phyloP scores from a whole-genome alignment of 148 eudicot genomes.

The Nepenthes gracilis region DNA sequence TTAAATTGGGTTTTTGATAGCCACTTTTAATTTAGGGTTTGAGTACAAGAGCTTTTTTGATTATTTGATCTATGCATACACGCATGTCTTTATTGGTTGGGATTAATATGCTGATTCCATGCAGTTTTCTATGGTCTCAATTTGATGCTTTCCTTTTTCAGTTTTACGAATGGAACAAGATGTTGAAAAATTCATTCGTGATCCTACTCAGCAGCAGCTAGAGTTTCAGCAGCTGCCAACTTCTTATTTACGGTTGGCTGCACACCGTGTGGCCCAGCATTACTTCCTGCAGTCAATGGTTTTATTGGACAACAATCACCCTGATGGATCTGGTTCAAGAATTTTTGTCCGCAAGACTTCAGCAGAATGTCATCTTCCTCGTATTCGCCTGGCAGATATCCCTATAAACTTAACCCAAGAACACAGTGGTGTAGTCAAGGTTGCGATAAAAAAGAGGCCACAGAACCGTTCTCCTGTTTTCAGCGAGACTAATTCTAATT shows the following conservation, averaged over 20 bases:
- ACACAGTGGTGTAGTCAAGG: slow-evolving; percentile 52
- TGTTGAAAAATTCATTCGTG: slow-evolving; percentile 69
- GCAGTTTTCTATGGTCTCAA: neutral
- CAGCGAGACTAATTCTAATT: slow-evolving; percentile 27
- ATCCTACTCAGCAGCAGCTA: slow-evolving; percentile 72
- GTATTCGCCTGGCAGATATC: slow-evolving; percentile 85
- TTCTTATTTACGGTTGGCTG: slow-evolving; percentile 86
- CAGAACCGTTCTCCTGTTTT: slow-evolving; percentile 37
- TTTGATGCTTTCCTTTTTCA: slow-evolving; percentile 8
- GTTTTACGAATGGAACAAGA: slow-evolving; percentile 79
- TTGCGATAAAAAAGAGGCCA: slow-evolving; percentile 96
- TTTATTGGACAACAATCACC: slow-evolving; percentile 63
- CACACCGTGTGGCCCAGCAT: slow-evolving; percentile 97
- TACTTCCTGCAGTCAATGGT: slow-evolving; percentile 97
- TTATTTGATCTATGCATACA: neutral
- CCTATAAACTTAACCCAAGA: slow-evolving; percentile 78
- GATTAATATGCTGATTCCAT: neutral
- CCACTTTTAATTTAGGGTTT: no score
- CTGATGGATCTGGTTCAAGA: slow-evolving; percentile 83
- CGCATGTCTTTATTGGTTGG: neutral
- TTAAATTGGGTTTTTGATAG: no score
- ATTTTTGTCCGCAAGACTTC: slow-evolving; percentile 78
- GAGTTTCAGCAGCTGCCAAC: slow-evolving; percentile 98
- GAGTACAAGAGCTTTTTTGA: no score
- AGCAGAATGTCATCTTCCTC: slow-evolving; percentile 53